These are phyloP conservation scores for Rhynchospora tenuis DNA, from an alignment of 176 grass and related monocot species.

Conservation along the genomic window DNA sequence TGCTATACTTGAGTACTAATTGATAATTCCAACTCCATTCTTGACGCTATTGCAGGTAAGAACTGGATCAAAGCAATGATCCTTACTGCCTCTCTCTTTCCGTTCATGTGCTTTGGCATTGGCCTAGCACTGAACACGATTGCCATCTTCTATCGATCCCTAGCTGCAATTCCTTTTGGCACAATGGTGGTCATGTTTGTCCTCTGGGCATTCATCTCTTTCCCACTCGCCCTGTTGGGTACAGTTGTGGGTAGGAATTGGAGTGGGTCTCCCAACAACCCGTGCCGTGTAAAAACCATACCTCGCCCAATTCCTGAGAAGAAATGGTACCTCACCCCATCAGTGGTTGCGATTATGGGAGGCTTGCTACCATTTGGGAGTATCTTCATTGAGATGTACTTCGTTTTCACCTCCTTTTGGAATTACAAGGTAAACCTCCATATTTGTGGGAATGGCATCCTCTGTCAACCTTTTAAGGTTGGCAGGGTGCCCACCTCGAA, in stretches of 20 bases:
- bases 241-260: constrained; percentile 95
- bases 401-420: constrained; percentile 99
- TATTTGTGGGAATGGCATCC: too few relatives aligned
- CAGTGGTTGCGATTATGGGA: constrained; percentile 84
- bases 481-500: too few relatives aligned
- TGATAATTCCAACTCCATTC: constrained; percentile 8
- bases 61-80: constrained; percentile 98
- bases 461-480: too few relatives aligned
- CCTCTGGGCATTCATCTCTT: constrained; percentile 98
- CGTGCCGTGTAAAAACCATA: constrained; percentile 95
- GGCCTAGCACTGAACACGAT: constrained; percentile 86
- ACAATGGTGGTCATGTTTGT: constrained; percentile 96
- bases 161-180: constrained; percentile 95
- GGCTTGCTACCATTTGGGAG: constrained; percentile 95
- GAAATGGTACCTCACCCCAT: constrained; percentile 96
- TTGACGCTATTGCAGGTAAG: constrained; percentile 66
- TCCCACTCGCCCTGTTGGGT: constrained; percentile 81
- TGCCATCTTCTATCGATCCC: constrained; percentile 94
- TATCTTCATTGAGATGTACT: constrained; percentile 99
- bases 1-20: neutral
- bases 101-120: constrained; percentile 93
- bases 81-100: constrained; percentile 85
- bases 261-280: constrained; percentile 97
- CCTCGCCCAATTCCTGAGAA: constrained; percentile 94
- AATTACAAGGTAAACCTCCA: constrained; percentile 88